Base-by-base conservation (phyloP, 805 yeast genomes). In the Saturnispora quitensis region DNA sequence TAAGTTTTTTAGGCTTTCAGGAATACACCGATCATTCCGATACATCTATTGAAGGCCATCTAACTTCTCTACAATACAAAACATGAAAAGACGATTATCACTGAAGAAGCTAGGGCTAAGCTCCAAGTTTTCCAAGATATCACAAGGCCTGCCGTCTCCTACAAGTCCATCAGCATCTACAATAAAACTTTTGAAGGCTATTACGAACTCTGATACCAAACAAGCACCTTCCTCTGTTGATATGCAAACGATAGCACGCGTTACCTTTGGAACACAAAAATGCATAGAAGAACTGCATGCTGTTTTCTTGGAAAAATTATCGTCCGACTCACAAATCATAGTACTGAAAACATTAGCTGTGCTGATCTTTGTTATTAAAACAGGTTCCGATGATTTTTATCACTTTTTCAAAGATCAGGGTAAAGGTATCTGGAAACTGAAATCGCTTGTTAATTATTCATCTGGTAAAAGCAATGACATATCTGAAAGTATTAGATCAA, bases 361-460 rank as follows among this genome's bases (percentile, higher is more conserved):
- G 12, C 38, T 50, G 28, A 24, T 36, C n/a, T 50, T 50, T 36
- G 42, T 44, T 22, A 44, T 50, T 22, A 50, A 43, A 31, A 50
- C 52, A 8, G 52, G 52, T 18, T 44, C 52, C 5, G 48, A 43
- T 28, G 47, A 36, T 8, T 50, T 50, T 36, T 50, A 50, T 38
- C 17, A 38, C 6, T n/a, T 18, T 27, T 50, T 50, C 12, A 33
- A n/a, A 24, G 9, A 24, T n/a, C 9, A 40, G 15, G n/a, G 31
- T 15, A 48, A 36, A 4, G 52, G 48, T 8, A 28, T 43, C 4
- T 50, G 52, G 52, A 50, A 27, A 35, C 24, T 50, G 45, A 50
- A 50, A 24, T 50, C 52, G 8, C 17, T 50, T 6, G 25, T 50
- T n/a, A 38, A 50, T 36, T 50, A 36, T 22, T 25, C 12, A 4